Evolutionary conservation across 202 grass and related monocot species (phyloP), one percentile per base, ranked within the genome.

Genomic region (Musa balbisiana): DNA sequence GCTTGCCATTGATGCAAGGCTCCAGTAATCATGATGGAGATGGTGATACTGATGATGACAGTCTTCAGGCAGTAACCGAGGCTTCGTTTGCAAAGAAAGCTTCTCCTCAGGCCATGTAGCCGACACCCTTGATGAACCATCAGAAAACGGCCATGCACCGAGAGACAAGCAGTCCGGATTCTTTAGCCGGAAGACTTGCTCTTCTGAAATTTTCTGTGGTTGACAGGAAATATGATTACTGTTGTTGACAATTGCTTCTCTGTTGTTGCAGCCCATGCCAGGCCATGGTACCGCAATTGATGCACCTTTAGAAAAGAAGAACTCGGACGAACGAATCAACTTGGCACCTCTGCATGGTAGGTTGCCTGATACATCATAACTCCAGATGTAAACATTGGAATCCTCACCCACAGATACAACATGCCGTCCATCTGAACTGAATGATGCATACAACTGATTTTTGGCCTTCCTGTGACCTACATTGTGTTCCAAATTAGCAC

Each of bases 81-180:
- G 52, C 59, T 73, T 80, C 14, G 62, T 54, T 0, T 65, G 79
- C 12, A 80, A 85, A 23, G 89, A 73, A 69, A 93, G 75, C 60
- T 84, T 86, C 85, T 93, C 91, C 83, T 90, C 87, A 0, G 91
- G 91, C 91, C 87, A 93, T 22, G 91, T 90, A 4, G 87, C 91
- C 3, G 77, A 68, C 43, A 55, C 72, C 66, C 51, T 81, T 69
- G 53, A 83, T 23, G 52, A 53, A 14, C 75, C 59, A 12, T 90
- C 87, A n/a, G 84, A 49, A 8, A 95, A 84, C 23, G 83, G 69
- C 69, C 87, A 73, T 4, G 65, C n/a, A 16, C 83, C 85, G 8
- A 83, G 83, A 72, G 83, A 86, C 55, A 67, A 84, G 83, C 77
- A 83, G 9, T 85, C 78, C 11, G 58, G 80, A 13, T 86, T 59